phyloP scores from a whole-genome alignment of 306 rosid genomes.

The Myrica gale region DNA sequence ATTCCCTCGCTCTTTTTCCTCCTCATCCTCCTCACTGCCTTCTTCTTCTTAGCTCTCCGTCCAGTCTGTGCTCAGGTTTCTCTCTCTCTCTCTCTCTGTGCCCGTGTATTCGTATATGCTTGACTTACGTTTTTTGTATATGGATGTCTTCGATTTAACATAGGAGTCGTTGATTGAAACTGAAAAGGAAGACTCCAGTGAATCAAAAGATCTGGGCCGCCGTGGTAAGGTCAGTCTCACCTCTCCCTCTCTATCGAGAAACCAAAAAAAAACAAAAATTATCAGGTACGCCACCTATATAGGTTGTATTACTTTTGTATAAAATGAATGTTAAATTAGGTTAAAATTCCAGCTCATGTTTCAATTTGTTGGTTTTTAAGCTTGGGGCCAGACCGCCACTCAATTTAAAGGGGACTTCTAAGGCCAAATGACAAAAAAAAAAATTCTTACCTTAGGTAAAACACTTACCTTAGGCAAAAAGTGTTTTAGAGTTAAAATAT shows the following conservation, averaged over 20 bases:
- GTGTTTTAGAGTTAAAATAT: no score
- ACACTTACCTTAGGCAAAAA: no score
- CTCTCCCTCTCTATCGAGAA: neutral
- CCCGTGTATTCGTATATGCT: neutral
- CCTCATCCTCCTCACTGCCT: constrained; percentile 29
- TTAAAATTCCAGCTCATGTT: neutral
- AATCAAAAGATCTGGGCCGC: constrained; percentile 80
- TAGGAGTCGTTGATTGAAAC: constrained; percentile 50
- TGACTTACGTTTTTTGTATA: neutral
- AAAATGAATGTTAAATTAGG: neutral
- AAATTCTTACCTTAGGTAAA: no score
- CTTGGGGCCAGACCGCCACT: no score
- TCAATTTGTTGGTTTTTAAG: no score
- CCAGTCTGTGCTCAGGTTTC: constrained; percentile 54
- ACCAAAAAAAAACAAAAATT: neutral
- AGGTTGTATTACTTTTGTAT: neutral
- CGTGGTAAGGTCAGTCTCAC: constrained; percentile 61
- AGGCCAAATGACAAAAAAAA: no score
- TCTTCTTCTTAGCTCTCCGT: constrained; percentile 17
- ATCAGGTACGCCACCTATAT: neutral
- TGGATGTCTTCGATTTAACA: constrained; percentile 24
- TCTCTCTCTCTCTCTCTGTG: constrained; percentile 3
- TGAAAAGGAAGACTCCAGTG: constrained; percentile 38
- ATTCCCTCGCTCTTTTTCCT: constrained; percentile 24
- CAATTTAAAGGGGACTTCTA: no score